These are phyloP conservation scores for Globisporangium viniferum DNA, from an alignment of 352 stramenopile genomes.

Conservation along the genomic window DNA sequence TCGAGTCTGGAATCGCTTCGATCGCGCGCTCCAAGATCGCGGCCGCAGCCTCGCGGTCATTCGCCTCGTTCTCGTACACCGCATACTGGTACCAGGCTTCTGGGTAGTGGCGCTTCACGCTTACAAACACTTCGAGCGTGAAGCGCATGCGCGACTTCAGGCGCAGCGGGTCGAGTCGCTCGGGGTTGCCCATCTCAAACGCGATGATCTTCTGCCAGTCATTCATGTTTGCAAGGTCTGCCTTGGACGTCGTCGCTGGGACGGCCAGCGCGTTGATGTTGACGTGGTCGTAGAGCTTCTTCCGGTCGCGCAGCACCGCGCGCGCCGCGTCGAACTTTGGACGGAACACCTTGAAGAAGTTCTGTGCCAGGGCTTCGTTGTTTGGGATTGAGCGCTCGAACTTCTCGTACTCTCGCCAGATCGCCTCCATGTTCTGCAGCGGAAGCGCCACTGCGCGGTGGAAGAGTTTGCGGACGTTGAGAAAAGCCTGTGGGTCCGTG, in stretches of 20 bases:
- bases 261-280: slow-evolving; percentile 72
- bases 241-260: slow-evolving; percentile 27
- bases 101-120: slow-evolving; percentile 68
- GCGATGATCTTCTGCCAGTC: slow-evolving; percentile 79
- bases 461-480: slow-evolving; percentile 80
- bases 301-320: slow-evolving; percentile 77
- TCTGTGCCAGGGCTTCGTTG: slow-evolving; percentile 81
- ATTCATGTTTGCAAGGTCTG: slow-evolving; percentile 51
- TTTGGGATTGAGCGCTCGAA: slow-evolving; percentile 87
- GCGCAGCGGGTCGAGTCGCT: slow-evolving; percentile 74
- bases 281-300: slow-evolving; percentile 77
- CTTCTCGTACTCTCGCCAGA: slow-evolving; percentile 88
- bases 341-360: slow-evolving; percentile 88
- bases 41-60: slow-evolving; percentile 65
- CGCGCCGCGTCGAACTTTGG: slow-evolving; percentile 80
- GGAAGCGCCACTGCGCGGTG: slow-evolving; percentile 78
- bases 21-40: slow-evolving; percentile 69
- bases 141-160: slow-evolving; percentile 81
- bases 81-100: slow-evolving; percentile 88
- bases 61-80: slow-evolving; percentile 71
- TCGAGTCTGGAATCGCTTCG: slow-evolving; percentile 81
- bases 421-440: slow-evolving; percentile 71
- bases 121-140: slow-evolving; percentile 81
- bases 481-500: slow-evolving; percentile 64
- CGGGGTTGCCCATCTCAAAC: slow-evolving; percentile 77